Percentiles rank a stretch among this genome's conserved stretches.
phyloP scores from a whole-genome alignment of 306 rosid species.

The Vigna nakashimae region DNA sequence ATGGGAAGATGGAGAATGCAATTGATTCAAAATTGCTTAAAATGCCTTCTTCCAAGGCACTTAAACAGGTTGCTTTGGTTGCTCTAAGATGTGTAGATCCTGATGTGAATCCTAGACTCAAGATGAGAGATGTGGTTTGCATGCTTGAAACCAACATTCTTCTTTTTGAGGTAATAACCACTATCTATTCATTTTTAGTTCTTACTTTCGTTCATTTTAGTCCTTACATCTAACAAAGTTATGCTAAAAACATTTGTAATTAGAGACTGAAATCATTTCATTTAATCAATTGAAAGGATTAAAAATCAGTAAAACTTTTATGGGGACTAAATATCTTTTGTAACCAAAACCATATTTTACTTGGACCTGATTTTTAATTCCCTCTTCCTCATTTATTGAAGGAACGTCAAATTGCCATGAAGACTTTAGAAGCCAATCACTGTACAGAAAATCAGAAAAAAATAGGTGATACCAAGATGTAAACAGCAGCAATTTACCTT shows the following conservation, averaged over 20 bases:
- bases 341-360: background rate
- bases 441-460: conserved; percentile 20
- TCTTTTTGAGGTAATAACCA: conserved; percentile 50
- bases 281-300: background rate
- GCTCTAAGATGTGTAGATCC: conserved; percentile 72
- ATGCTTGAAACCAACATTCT: conserved; percentile 68
- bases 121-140: conserved; percentile 61
- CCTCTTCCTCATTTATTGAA: conserved; percentile 14
- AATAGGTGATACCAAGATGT: conserved; percentile 14
- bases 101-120: conserved; percentile 54
- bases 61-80: conserved; percentile 60
- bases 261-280: background rate
- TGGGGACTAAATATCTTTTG: background rate
- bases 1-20: conserved; percentile 39
- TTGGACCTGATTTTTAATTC: background rate
- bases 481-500: conserved; percentile 16
- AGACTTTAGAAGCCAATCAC: conserved; percentile 19
- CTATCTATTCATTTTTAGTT: background rate
- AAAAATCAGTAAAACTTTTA: background rate
- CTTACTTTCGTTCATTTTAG: background rate
- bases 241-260: background rate
- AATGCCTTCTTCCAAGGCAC: conserved; percentile 57
- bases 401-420: conserved; percentile 40
- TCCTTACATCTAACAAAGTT: background rate
- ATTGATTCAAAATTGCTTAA: conserved; percentile 59